Base-by-base conservation (phyloP, 2,329 filamentous ascomycete species). In the Canariomyces notabilis region DNA sequence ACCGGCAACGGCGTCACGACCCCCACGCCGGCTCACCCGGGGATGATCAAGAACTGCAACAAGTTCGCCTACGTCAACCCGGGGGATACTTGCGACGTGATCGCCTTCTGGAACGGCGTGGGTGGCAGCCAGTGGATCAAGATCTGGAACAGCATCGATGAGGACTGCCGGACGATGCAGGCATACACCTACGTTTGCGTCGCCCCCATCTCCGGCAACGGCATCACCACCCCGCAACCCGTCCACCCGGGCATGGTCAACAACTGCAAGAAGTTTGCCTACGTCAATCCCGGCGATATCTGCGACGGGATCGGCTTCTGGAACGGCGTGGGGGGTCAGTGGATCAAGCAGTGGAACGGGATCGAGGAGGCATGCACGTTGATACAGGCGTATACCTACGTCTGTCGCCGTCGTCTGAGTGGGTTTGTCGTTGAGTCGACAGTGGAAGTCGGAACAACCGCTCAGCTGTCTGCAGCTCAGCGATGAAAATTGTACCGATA, bases 371-470 rank as follows among this genome's bases (percentile, higher is more conserved):
- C 43, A 5, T 48, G 46, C 37, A 11, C 18, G 21, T 12, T 2
- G 3, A 21, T 44, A 8, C 23, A 20, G 21, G 40, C 41, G 4
- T 5, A 32, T 16, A 40, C 40, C 11, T 43, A 40, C 12, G 31
- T 19, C 11, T 42, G 44, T n/a, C n/a, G n/a, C n/a, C n/a, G n/a
- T n/a, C n/a, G n/a, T n/a, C n/a, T n/a, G n/a, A n/a, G n/a, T n/a
- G n/a, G n/a, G n/a, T n/a, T n/a, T n/a, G n/a, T n/a, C n/a, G n/a
- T n/a, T n/a, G n/a, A n/a, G n/a, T n/a, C 55, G 54, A 23, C 53
- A 60, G 16, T 69, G 40, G 44, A 32, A 34, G 34, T 33, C 37
- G 23, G 20, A 21, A 42, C 2, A 44, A 37, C 23, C 29, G 20
- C 26, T 43, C 15, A 35, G 21, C 12, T 56, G 21, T 46, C 41